Evolutionary conservation across 1,284 basidiomycete species (phyloP).

Genomic region (Ceratobasidium sp.): DNA sequence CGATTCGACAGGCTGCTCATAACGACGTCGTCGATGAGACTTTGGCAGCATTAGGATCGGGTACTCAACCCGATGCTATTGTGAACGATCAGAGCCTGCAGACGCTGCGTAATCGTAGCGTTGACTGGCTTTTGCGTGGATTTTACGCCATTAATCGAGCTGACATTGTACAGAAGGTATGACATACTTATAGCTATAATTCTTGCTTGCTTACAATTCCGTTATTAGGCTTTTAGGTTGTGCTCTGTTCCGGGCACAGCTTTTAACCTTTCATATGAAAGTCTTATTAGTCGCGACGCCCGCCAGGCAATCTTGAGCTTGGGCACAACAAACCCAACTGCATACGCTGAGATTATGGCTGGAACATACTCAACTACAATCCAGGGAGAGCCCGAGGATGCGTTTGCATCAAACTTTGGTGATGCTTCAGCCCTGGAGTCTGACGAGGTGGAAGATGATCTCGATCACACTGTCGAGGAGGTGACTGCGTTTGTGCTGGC

Average conservation of each 20-base stretch:
- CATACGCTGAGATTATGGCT: background rate
- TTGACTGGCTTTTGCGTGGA: constrained; percentile 4
- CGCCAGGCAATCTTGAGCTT: constrained; percentile 17
- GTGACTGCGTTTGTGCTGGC: constrained; percentile 1
- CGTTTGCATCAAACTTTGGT: too few species aligned
- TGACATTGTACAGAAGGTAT: constrained; percentile 27
- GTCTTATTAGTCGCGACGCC: constrained; percentile 36
- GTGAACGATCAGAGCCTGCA: background rate
- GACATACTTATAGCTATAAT: background rate
- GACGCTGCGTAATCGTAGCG: constrained; percentile 13
- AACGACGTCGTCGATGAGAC: constrained; percentile 46
- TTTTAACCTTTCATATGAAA: constrained; percentile 44
- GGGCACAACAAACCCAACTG: background rate
- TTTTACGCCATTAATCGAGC: constrained; percentile 21
- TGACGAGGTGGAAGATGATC: background rate
- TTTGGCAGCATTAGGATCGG: background rate
- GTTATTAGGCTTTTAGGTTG: constrained; percentile 44
- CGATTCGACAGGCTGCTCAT: constrained; percentile 50
- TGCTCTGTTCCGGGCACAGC: constrained; percentile 10
- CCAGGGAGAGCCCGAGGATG: too few species aligned
- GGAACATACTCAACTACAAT: too few species aligned
- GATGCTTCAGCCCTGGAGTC: background rate
- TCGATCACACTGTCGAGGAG: constrained; percentile 3
- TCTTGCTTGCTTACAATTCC: background rate
- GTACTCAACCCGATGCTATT: background rate